A percentile compares a stretch with the other conserved stretches of the same genome.
phyloP scores from a whole-genome alignment of 2,329 filamentous ascomycete genomes.

The Beauveria bassiana region DNA sequence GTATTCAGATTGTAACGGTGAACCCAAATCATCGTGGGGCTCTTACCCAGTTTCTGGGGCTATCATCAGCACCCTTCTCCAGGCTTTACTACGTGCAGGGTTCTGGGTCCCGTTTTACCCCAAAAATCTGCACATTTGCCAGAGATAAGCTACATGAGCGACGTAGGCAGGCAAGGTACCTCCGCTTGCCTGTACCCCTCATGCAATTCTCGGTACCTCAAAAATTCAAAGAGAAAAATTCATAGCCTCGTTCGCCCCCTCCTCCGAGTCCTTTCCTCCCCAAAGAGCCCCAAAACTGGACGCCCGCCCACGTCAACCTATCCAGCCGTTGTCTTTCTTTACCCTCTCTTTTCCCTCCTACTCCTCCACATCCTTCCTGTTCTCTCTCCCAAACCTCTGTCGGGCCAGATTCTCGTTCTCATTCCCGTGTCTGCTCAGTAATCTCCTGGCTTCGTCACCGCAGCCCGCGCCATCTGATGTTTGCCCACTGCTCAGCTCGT shows the following conservation, averaged over 20 bases:
- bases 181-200: neutral
- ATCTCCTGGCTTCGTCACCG: neutral
- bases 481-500: constrained; percentile 6
- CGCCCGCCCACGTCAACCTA: neutral
- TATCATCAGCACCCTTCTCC: too few relatives aligned
- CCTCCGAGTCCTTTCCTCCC: neutral
- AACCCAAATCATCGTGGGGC: too few relatives aligned
- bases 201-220: neutral
- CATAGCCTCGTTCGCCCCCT: constrained; percentile 2
- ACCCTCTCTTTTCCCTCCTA: neutral
- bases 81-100: too few relatives aligned
- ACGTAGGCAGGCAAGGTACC: neutral
- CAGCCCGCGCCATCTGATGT: neutral
- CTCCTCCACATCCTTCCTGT: neutral
- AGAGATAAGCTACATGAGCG: neutral
- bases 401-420: neutral
- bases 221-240: neutral
- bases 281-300: constrained; percentile 1
- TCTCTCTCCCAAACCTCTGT: neutral
- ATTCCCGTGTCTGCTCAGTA: neutral
- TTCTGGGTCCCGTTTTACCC: neutral
- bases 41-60: too few relatives aligned
- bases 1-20: too few relatives aligned
- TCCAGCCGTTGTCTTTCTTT: neutral
- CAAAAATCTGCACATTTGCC: constrained; percentile 1